Percentiles rank a stretch among this genome's conserved stretches.
Conservation (phyloP, 2,329 filamentous ascomycete species). For the Aspergillus ochraceus region DNA sequence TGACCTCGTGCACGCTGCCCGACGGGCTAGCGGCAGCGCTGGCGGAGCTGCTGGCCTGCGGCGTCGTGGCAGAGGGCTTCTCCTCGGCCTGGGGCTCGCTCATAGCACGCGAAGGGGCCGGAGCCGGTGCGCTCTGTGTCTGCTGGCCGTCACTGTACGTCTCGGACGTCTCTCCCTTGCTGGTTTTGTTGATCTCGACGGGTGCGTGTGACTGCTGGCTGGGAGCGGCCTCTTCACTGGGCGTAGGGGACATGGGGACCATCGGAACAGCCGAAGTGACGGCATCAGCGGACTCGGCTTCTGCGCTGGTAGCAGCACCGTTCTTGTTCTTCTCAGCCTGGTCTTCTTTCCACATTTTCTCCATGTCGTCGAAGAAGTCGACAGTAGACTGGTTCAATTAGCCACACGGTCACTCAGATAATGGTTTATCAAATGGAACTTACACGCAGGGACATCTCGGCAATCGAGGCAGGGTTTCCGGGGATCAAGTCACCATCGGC, state of each 20-base stretch:
- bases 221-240: not conserved
- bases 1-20: not conserved
- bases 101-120: not conserved
- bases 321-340: slow-evolving; percentile 1
- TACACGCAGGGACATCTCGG: slow-evolving; percentile 21
- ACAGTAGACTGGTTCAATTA: not conserved
- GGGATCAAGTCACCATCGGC: not conserved
- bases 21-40: not conserved
- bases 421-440: not conserved
- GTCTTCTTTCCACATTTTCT: not conserved
- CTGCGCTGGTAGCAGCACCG: not conserved
- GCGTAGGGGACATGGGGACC: not conserved
- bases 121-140: no score
- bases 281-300: not conserved
- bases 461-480: not conserved
- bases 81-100: not conserved
- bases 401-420: not conserved
- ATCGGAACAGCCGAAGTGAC: not conserved
- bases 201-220: not conserved
- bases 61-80: not conserved
- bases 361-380: not conserved
- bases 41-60: not conserved
- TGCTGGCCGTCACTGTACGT: not conserved
- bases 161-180: not conserved
- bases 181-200: not conserved